Evolutionary conservation across 805 yeast genomes (phyloP).

Genomic region (Wickerhamiella lipophila): DNA sequence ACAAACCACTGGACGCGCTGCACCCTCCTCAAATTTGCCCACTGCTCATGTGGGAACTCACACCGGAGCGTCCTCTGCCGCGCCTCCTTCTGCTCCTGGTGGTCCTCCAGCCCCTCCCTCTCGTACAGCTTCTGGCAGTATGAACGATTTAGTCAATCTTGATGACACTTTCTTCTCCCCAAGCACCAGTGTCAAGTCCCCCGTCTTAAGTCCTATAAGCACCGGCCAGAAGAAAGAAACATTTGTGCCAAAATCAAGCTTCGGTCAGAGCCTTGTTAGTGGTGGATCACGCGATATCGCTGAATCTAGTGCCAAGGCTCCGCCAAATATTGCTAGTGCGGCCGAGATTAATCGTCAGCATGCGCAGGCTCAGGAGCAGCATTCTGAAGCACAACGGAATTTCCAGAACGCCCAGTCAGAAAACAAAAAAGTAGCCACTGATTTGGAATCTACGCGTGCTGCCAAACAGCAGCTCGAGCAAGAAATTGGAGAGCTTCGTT

Average conservation of each 20-base stretch:
- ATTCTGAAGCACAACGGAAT: background rate
- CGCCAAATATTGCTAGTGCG: slow-evolving; percentile 21
- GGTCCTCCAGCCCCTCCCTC: slow-evolving; percentile 16
- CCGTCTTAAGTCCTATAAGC: slow-evolving; percentile 28
- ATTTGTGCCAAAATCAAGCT: slow-evolving; percentile 72
- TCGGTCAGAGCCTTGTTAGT: slow-evolving; percentile 58
- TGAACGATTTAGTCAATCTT: slow-evolving; percentile 24
- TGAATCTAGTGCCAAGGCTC: background rate
- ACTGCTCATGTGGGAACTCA: background rate
- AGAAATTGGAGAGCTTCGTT: slow-evolving; percentile 54
- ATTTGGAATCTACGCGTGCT: slow-evolving; percentile 45
- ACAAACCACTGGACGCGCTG: slow-evolving; percentile 3
- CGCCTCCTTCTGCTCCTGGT: background rate
- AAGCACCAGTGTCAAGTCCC: slow-evolving; percentile 21
- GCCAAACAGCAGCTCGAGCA: slow-evolving; percentile 59
- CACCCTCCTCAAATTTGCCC: too few relatives aligned
- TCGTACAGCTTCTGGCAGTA: slow-evolving; percentile 15
- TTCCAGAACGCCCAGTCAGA: background rate
- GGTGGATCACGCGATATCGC: slow-evolving; percentile 31
- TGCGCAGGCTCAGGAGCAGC: slow-evolving; percentile 1
- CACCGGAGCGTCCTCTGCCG: background rate
- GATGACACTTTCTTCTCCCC: slow-evolving; percentile 20
- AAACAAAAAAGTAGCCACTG: slow-evolving; percentile 25
- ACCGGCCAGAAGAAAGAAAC: slow-evolving; percentile 29
- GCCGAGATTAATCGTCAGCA: slow-evolving; percentile 39